Evolutionary conservation across 495 filamentous ascomycete species (phyloP), one percentile per base, ranked within the genome.

Genomic region (Penicillium riverlandense): DNA sequence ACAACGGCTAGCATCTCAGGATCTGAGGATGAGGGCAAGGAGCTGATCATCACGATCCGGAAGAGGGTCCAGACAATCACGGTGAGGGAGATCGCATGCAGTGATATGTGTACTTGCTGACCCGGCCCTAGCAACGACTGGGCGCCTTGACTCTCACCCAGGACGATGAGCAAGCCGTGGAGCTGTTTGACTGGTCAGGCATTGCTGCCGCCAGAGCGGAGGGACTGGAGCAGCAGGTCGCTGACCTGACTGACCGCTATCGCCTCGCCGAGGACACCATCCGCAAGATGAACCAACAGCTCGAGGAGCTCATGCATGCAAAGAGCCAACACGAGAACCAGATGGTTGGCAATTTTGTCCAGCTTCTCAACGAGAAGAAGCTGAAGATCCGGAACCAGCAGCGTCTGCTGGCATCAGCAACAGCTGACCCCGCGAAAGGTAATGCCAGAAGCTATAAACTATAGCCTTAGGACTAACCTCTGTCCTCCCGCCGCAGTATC

Each of bases 341-440:
- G 40, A 59, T 94, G 6, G 63, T 94, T 3, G 72, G 77, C 32
- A 89, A 86, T 56, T 88, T 89, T 43, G 74, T 74, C 30, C 70
- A 76, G 13, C 61, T 94, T 2, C 62, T 95, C 0, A 95, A 95
- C 50, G 81, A 83, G 53, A 95, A 95, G 65, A 95, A 95, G 62
- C 69, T 86, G n/a, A 94, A 92, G 63, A 91, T 95, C 15, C 70
- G 88, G 28, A 84, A 91, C 48, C 86, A 92, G 58, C 83, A 88
- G 48, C 74, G 82, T 13, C 52, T 90, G 8, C 59, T 92, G 6
- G 75, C 72, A 11, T 68, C 71, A n/a, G 76, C 79, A 7, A 79
- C 74, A 32, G 59, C 77, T 8, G 78, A 85, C 55, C 61, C 71
- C 0, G 54, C 62, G 1, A 71, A 57, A 55, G 58, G 69, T 66